Conservation (phyloP, 768 basidiomycete genomes). For the Leccinum broughii region DNA sequence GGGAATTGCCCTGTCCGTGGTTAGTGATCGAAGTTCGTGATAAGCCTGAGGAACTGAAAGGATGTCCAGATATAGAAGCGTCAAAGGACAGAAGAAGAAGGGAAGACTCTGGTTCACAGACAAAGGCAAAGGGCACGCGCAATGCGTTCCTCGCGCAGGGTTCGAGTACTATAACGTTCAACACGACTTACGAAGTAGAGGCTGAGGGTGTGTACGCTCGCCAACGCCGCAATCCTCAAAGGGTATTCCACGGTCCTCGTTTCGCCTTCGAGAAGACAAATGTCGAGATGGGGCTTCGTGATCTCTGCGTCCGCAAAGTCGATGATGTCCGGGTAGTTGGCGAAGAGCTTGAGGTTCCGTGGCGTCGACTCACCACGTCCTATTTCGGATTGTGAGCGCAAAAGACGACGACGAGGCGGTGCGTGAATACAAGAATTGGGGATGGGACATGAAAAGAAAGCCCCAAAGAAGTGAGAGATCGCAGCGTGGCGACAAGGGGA, state of each 20-base stretch:
- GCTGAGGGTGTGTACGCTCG: constrained; percentile 71
- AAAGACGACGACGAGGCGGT: constrained; percentile 5
- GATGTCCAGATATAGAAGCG: constrained; percentile 22
- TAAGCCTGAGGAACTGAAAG: constrained; percentile 12
- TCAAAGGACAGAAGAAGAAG: constrained; percentile 16
- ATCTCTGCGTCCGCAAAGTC: constrained; percentile 76
- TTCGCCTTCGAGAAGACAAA: constrained; percentile 71
- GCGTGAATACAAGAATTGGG: constrained; percentile 2
- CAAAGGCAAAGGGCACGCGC: constrained; percentile 19
- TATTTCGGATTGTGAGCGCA: constrained; percentile 25
- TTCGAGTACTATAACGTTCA: constrained; percentile 2
- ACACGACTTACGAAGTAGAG: constrained; percentile 71
- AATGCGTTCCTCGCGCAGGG: constrained; percentile 1
- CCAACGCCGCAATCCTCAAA: constrained; percentile 70
- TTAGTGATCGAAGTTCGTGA: constrained; percentile 9
- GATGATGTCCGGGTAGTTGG: constrained; percentile 71
- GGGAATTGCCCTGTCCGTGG: constrained; percentile 56
- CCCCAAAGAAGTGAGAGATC: constrained; percentile 11
- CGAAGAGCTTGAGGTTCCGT: constrained; percentile 71
- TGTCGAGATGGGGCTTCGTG: constrained; percentile 68
- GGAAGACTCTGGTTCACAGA: background rate
- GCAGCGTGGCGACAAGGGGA: constrained; percentile 10
- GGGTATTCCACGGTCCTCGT: constrained; percentile 74
- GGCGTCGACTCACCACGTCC: constrained; percentile 80
- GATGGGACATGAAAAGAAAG: constrained; percentile 5